phyloP scores from a whole-genome alignment of 305 asterid genomes.

The Fraxinus angustifolia region DNA sequence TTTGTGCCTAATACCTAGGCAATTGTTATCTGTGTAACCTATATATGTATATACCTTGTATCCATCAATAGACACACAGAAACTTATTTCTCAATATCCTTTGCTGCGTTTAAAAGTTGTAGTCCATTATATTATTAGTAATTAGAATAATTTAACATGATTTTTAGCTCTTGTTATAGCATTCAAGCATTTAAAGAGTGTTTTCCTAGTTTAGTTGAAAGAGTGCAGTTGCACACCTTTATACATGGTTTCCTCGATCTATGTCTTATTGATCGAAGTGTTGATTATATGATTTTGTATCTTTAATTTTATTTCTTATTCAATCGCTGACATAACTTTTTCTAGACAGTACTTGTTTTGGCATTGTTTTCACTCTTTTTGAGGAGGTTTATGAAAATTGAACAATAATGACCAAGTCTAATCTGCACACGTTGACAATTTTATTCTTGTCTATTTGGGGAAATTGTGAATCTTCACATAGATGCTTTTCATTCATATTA shows the following conservation, averaged over 20 bases:
- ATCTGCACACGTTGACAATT: background rate
- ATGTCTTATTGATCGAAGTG: background rate
- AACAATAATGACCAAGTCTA: background rate
- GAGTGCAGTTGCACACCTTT: background rate
- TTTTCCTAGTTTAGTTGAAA: background rate
- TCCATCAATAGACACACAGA: no score
- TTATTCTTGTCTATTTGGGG: background rate
- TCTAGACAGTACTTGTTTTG: background rate
- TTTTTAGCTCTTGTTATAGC: background rate
- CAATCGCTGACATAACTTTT: background rate
- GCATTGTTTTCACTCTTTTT: background rate
- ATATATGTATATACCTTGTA: no score
- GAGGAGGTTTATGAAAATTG: background rate
- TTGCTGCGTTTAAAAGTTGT: background rate
- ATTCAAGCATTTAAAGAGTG: background rate
- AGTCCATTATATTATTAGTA: background rate
- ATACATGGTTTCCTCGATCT: background rate
- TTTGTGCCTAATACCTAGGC: no score
- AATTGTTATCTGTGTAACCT: no score
- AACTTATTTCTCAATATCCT: no score
- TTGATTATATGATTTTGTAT: background rate
- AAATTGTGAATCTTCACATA: background rate
- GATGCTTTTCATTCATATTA: background rate
- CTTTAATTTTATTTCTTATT: background rate
- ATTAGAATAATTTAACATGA: background rate